phyloP scores from a whole-genome alignment of 1,284 basidiomycete species.

The Puccinia coronata region DNA sequence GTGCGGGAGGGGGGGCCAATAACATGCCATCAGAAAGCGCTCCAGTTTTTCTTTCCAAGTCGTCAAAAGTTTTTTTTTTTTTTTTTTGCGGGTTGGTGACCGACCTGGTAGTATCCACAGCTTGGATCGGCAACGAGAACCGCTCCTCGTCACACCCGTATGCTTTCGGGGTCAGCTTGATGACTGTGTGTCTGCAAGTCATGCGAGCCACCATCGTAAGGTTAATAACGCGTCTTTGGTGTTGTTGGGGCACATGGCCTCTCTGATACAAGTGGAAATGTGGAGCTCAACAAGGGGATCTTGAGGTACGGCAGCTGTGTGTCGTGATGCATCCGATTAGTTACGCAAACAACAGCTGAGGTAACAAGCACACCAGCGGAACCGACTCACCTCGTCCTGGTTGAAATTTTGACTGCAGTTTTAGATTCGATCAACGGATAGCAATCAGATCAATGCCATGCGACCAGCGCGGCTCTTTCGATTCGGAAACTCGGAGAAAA shows the following conservation, averaged over 20 bases:
- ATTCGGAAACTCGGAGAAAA: neutral
- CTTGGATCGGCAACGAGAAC: conserved; percentile 53
- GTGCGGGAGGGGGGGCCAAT: no score
- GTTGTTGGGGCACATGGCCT: no score
- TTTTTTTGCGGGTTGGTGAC: neutral
- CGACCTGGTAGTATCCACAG: conserved; percentile 49
- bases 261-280: neutral
- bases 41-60: neutral
- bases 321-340: neutral
- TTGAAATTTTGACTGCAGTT: conserved; percentile 69
- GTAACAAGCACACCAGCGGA: no score
- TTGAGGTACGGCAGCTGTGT: conserved; percentile 87
- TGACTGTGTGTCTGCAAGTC: conserved; percentile 80
- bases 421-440: neutral
- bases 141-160: conserved; percentile 98
- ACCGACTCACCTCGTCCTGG: conserved; percentile 69
- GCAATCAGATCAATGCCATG: neutral
- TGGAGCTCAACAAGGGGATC: conserved; percentile 57
- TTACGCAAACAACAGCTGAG: neutral
- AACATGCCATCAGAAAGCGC: neutral
- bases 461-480: neutral
- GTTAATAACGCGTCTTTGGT: neutral
- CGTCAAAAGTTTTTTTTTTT: neutral
- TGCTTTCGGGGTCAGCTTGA: conserved; percentile 94
- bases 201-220: neutral